Conservation (phyloP, 805 yeast genomes). For the Hanseniaspora lachancei region DNA sequence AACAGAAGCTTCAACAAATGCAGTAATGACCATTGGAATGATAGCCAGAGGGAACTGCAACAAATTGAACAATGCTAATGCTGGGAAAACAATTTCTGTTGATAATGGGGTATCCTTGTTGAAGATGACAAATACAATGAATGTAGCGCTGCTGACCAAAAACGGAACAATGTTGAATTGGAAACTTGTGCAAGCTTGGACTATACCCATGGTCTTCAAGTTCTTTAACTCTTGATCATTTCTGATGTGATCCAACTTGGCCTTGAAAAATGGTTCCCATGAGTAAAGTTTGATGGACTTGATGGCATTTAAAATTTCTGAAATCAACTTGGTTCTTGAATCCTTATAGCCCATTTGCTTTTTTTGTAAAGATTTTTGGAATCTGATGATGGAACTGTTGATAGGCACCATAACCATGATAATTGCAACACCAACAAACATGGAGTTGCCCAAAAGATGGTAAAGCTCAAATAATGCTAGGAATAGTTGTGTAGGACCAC, state of each 20-base stretch:
- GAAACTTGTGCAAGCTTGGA: slow-evolving; percentile 57
- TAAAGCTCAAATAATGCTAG: slow-evolving; percentile 65
- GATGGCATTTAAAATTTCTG: slow-evolving; percentile 80
- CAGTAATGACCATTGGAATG: slow-evolving; percentile 78
- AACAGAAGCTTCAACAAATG: slow-evolving; percentile 78
- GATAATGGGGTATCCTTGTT: slow-evolving; percentile 53
- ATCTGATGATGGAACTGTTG: slow-evolving; percentile 54
- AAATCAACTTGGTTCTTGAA: slow-evolving; percentile 75
- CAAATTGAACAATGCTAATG: slow-evolving; percentile 75
- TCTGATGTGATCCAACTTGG: slow-evolving; percentile 65
- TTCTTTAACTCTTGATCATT: slow-evolving; percentile 74
- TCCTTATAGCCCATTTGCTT: slow-evolving; percentile 83
- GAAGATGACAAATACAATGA: slow-evolving; percentile 59
- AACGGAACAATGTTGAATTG: slow-evolving; percentile 81
- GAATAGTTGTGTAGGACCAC: slow-evolving; percentile 80
- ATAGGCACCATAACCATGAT: slow-evolving; percentile 69
- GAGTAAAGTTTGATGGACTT: slow-evolving; percentile 87
- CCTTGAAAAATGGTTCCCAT: slow-evolving; percentile 83
- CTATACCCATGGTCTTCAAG: slow-evolving; percentile 58
- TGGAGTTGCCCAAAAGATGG: slow-evolving; percentile 65
- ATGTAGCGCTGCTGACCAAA: slow-evolving; percentile 78
- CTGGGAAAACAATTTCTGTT: slow-evolving; percentile 86
- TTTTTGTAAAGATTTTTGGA: slow-evolving; percentile 62
- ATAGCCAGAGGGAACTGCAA: slow-evolving; percentile 84
- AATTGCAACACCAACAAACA: slow-evolving; percentile 89